phyloP scores from a whole-genome alignment of 805 yeast genomes.

The Barnettozyma pratensis region DNA sequence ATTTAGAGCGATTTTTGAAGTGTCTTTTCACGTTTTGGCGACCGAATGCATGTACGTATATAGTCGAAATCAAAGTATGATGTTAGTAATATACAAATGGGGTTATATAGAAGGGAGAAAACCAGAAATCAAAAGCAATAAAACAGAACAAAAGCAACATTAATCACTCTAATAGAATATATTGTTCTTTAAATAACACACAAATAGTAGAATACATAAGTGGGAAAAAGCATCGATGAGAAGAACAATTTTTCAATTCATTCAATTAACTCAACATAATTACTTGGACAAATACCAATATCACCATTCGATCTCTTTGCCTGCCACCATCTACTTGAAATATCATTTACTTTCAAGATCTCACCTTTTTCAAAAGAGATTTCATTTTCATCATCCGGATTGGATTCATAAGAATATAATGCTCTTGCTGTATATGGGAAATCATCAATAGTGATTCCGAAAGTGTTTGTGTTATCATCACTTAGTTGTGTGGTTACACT shows the following conservation, averaged over 20 bases:
- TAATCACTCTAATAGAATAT: neutral
- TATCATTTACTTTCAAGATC: constrained; percentile 84
- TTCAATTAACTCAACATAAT: constrained; percentile 75
- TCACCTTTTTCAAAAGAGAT: constrained; percentile 88
- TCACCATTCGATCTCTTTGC: constrained; percentile 87
- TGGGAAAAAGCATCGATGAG: too few species aligned
- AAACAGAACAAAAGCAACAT: neutral
- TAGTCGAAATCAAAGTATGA: too few species aligned
- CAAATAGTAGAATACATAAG: too few species aligned
- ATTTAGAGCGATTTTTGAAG: too few species aligned
- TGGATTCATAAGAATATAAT: constrained; percentile 80
- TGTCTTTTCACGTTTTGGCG: too few species aligned
- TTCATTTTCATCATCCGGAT: constrained; percentile 90
- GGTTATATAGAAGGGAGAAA: too few species aligned
- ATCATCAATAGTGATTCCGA: constrained; percentile 15
- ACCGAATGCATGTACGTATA: too few species aligned
- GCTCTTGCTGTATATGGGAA: constrained; percentile 88
- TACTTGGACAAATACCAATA: constrained; percentile 94
- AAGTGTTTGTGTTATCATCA: constrained; percentile 12
- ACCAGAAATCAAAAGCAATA: neutral
- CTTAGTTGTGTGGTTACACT: constrained; percentile 14
- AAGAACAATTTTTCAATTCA: constrained; percentile 6
- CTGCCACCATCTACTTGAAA: constrained; percentile 98
- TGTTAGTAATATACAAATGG: too few species aligned
- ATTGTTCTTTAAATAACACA: neutral